These are phyloP conservation scores for Torulaspora gathmanii DNA, from an alignment of 805 yeast species.

Conservation along the genomic window DNA sequence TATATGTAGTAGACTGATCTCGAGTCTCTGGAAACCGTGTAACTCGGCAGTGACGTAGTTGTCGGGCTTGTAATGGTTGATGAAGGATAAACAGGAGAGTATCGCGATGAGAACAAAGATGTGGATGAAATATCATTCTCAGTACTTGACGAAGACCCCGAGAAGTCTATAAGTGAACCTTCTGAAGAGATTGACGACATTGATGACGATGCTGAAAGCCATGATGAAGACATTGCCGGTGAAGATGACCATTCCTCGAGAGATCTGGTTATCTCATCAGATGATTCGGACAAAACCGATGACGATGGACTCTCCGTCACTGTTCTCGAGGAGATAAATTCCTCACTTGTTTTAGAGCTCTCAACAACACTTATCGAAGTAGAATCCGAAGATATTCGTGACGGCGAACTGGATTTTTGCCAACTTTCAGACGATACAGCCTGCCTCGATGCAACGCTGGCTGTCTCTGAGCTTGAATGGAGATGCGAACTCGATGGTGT, in stretches of 20 bases:
- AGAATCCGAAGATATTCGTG: not conserved
- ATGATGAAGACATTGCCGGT: not conserved
- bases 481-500: constrained; percentile 3
- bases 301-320: not conserved
- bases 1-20: constrained; percentile 13
- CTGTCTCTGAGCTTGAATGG: not conserved
- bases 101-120: not conserved
- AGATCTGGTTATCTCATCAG: not conserved
- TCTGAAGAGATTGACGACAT: not conserved
- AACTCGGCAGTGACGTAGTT: constrained; percentile 9
- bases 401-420: not conserved
- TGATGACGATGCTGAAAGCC: not conserved
- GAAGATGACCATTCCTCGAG: not conserved
- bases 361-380: not conserved
- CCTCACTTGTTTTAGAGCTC: not conserved
- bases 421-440: not conserved
- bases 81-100: not conserved
- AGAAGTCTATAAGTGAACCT: not conserved
- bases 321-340: not conserved
- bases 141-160: constrained; percentile 3
- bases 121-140: not conserved
- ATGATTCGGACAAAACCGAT: not conserved
- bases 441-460: not conserved
- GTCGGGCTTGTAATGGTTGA: constrained; percentile 1
- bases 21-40: constrained; percentile 10